These are phyloP conservation scores for Fraxinus pennsylvanica DNA, from an alignment of 257 asterid genomes.

Conservation along the genomic window DNA sequence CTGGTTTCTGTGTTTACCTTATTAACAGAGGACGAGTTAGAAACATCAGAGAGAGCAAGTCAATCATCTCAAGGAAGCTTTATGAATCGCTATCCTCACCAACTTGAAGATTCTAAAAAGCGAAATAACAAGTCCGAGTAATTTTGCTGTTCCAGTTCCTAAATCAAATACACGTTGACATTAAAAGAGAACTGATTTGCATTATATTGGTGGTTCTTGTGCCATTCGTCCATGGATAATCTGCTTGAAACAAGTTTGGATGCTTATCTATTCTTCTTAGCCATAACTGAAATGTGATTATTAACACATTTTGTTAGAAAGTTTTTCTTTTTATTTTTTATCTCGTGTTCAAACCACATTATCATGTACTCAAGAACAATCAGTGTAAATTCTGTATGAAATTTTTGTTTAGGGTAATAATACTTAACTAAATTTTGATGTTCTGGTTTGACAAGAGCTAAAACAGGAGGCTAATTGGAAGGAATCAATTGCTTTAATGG, in stretches of 20 bases:
- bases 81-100: constrained; percentile 42
- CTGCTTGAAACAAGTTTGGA: constrained; percentile 22
- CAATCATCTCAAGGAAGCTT: constrained; percentile 45
- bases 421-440: neutral
- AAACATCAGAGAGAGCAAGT: constrained; percentile 59
- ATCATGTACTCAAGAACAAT: constrained; percentile 16
- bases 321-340: constrained; percentile 5
- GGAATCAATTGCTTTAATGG: no score
- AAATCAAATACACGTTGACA: neutral
- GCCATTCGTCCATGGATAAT: neutral
- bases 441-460: neutral
- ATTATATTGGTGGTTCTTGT: constrained; percentile 6
- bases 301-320: constrained; percentile 26
- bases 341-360: constrained; percentile 20
- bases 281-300: constrained; percentile 20
- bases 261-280: constrained; percentile 20
- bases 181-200: neutral
- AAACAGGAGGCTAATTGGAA: neutral
- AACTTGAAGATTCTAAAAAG: constrained; percentile 31
- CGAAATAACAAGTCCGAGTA: constrained; percentile 21
- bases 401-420: neutral
- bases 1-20: constrained; percentile 23
- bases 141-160: constrained; percentile 13
- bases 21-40: constrained; percentile 72
- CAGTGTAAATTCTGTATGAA: neutral